Conservation (phyloP, 1,139 yeast species). For the Geotrichum reessii region DNA sequence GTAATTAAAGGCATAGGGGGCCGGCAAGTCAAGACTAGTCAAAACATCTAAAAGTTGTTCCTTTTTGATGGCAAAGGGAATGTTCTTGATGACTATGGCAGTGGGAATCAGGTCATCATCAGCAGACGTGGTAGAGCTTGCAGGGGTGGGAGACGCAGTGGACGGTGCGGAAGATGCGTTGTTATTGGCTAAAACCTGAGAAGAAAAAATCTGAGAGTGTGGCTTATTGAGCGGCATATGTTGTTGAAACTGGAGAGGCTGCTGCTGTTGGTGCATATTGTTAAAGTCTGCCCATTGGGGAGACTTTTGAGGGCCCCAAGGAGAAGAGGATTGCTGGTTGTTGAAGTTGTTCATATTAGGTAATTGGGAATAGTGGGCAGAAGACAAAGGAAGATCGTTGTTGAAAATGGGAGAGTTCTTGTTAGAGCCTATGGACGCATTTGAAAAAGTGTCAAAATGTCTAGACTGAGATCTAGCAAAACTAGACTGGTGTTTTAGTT, state of each 20-base stretch:
- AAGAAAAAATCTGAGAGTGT: neutral
- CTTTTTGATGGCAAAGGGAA: conserved; percentile 95
- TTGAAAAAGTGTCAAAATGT: conserved; percentile 22
- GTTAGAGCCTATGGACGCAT: neutral
- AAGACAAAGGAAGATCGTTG: neutral
- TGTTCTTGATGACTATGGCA: conserved; percentile 94
- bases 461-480: conserved; percentile 13
- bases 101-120: conserved; percentile 93
- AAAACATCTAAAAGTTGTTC: conserved; percentile 92
- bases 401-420: neutral
- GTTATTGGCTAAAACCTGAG: neutral
- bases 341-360: neutral
- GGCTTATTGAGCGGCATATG: neutral
- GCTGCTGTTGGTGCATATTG: conserved; percentile 9
- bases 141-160: neutral
- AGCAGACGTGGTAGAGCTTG: conserved; percentile 6
- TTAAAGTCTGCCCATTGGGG: neutral
- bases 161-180: neutral
- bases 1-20: conserved; percentile 96
- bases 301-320: conserved; percentile 24
- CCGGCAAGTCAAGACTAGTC: conserved; percentile 80
- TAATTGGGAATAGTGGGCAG: neutral
- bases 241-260: conserved; percentile 6
- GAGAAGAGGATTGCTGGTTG: conserved; percentile 13
- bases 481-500: conserved; percentile 2